phyloP scores from a whole-genome alignment of 768 basidiomycete species.

The Coprinellus micaceus region DNA sequence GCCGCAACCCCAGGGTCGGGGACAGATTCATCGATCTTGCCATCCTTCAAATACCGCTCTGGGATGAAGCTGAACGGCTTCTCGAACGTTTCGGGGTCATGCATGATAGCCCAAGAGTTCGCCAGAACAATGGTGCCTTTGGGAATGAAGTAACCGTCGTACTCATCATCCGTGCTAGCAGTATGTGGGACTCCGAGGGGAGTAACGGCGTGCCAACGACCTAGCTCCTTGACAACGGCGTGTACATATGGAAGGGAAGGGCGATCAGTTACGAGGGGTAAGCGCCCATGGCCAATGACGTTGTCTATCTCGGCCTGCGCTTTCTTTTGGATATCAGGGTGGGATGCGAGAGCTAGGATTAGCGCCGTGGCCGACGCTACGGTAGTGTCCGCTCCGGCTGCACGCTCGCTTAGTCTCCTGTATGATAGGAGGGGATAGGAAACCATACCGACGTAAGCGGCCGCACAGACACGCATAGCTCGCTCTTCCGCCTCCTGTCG shows the following conservation, averaged over 20 bases:
- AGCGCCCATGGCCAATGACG: constrained; percentile 1
- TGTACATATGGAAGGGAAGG: constrained; percentile 1
- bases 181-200: constrained; percentile 12
- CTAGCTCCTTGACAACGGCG: constrained; percentile 10
- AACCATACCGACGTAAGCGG: neutral
- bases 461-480: constrained; percentile 12
- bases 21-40: constrained; percentile 13
- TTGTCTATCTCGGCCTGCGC: constrained; percentile 5
- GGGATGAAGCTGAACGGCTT: constrained; percentile 32
- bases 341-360: neutral
- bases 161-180: constrained; percentile 9
- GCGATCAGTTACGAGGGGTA: constrained; percentile 4
- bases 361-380: neutral
- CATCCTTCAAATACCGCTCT: constrained; percentile 23
- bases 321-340: constrained; percentile 6
- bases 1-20: constrained; percentile 8
- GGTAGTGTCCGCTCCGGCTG: constrained; percentile 28
- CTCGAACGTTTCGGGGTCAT: constrained; percentile 28
- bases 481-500: neutral
- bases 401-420: neutral
- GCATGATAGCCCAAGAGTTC: constrained; percentile 22
- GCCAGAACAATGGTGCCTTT: constrained; percentile 14
- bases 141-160: constrained; percentile 14
- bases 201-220: constrained; percentile 4
- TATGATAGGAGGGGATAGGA: neutral